These are phyloP conservation scores for Erythrobasidium hasegawianum DNA, from an alignment of 1,284 basidiomycete genomes.

Conservation along the genomic window DNA sequence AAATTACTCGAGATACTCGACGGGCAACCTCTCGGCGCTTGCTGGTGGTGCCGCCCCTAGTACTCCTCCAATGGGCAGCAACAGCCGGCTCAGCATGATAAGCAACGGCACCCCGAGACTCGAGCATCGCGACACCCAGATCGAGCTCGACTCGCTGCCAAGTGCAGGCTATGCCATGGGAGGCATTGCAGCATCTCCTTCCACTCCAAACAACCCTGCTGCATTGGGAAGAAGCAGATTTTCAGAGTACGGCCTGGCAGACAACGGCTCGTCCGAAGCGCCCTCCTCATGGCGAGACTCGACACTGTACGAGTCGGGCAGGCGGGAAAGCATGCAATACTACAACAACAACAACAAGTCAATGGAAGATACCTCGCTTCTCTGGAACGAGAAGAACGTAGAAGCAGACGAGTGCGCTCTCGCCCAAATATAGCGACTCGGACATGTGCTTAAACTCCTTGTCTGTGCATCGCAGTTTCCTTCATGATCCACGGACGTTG, in stretches of 20 bases:
- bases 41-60: neutral
- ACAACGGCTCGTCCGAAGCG: constrained; percentile 15
- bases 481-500: constrained; percentile 29
- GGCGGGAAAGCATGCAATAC: constrained; percentile 17
- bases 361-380: constrained; percentile 35
- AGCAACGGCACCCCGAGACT: neutral
- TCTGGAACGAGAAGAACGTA: constrained; percentile 43
- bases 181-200: constrained; percentile 3
- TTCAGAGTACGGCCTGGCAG: constrained; percentile 28
- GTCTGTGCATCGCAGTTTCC: constrained; percentile 27
- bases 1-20: constrained; percentile 32
- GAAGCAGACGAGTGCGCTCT: constrained; percentile 43
- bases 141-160: neutral
- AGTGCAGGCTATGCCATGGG: constrained; percentile 1
- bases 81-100: constrained; percentile 3
- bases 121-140: neutral
- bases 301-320: constrained; percentile 15
- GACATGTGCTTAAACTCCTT: neutral
- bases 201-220: neutral
- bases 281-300: constrained; percentile 19
- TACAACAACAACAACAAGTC: constrained; percentile 14
- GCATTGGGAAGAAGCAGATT: constrained; percentile 7
- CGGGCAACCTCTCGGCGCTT: constrained; percentile 23
- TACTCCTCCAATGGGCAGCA: constrained; percentile 3
- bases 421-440: neutral